phyloP scores from a whole-genome alignment of 2,329 filamentous ascomycete species.

The Colletotrichum sp. region DNA sequence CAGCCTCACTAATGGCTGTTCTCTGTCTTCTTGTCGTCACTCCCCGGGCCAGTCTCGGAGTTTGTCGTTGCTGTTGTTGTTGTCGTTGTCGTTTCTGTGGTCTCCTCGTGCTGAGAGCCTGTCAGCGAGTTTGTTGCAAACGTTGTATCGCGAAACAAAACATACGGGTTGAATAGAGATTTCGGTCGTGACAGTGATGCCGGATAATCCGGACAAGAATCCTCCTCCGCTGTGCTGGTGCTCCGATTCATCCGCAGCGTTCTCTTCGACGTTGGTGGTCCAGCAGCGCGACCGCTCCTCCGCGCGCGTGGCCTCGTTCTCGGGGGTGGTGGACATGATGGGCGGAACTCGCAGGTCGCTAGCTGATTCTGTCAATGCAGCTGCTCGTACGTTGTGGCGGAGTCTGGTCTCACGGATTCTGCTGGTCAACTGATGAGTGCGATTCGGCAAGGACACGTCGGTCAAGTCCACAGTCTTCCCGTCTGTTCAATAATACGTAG shows the following conservation, averaged over 20 bases:
- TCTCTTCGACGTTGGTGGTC: background rate
- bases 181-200: conserved; percentile 1
- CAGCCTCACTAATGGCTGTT: background rate
- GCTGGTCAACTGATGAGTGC: background rate
- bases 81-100: background rate
- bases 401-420: background rate
- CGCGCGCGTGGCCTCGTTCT: background rate
- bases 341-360: background rate
- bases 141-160: background rate
- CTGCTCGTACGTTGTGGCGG: background rate
- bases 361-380: background rate
- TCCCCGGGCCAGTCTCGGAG: background rate
- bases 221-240: background rate
- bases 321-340: background rate
- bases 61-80: background rate
- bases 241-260: background rate
- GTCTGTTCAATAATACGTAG: background rate
- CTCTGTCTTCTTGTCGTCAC: background rate
- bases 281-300: background rate
- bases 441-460: background rate
- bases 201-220: background rate
- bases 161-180: background rate
- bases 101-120: background rate
- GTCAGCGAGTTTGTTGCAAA: background rate
- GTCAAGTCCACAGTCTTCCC: background rate